These are phyloP conservation scores for Rhododendron ovatum DNA, from an alignment of 148 eudicot genomes.

Conservation along the genomic window DNA sequence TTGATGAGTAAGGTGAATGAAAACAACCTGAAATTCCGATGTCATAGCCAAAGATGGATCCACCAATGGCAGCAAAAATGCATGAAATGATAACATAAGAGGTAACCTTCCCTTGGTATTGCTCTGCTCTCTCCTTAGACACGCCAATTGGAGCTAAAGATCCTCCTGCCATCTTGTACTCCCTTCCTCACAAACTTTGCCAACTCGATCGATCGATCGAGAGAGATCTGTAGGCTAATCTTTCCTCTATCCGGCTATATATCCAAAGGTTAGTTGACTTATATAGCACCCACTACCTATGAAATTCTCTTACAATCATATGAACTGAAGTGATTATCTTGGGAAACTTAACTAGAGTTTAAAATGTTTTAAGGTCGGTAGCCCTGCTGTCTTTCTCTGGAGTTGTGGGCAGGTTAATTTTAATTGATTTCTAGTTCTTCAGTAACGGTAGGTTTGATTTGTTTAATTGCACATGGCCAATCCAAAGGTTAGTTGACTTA, in stretches of 20 bases:
- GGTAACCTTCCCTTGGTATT: constrained; percentile 58
- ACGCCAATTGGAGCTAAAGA: constrained; percentile 30
- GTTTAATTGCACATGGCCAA: background rate
- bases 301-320: background rate
- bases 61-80: constrained; percentile 63
- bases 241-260: background rate
- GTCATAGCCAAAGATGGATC: constrained; percentile 76
- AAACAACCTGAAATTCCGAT: constrained; percentile 63
- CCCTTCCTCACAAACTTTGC: background rate
- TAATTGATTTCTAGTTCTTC: background rate
- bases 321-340: background rate
- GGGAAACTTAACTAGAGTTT: background rate
- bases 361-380: background rate
- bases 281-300: background rate
- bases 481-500: constrained; percentile 2
- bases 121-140: constrained; percentile 55
- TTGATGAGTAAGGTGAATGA: background rate
- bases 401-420: background rate
- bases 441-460: background rate
- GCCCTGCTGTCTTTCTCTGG: background rate
- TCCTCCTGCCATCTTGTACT: constrained; percentile 51
- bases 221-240: background rate
- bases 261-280: constrained; percentile 5
- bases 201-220: background rate
- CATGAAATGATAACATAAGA: constrained; percentile 57